Conservation (phyloP, 495 filamentous ascomycete species). For the Beverwykella pulmonaria region DNA sequence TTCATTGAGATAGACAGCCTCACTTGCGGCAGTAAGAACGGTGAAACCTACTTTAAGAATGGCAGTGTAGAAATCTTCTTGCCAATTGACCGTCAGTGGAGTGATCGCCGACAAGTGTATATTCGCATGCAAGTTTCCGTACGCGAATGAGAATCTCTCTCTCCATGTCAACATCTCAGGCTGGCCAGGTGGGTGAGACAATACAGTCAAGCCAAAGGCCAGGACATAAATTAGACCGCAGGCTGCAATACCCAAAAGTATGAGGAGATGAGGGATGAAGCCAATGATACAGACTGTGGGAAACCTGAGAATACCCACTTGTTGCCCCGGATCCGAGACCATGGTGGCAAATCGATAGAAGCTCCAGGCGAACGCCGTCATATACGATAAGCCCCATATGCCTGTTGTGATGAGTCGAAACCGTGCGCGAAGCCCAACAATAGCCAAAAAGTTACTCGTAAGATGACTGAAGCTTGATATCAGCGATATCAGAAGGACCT, state of each 20-base stretch:
- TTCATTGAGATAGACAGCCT: slow-evolving; percentile 95
- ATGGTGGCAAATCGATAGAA: slow-evolving; percentile 45
- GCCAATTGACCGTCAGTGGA: slow-evolving; percentile 69
- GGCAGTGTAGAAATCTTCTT: slow-evolving; percentile 94
- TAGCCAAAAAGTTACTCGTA: slow-evolving; percentile 78
- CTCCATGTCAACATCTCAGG: slow-evolving; percentile 47
- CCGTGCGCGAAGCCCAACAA: slow-evolving; percentile 74
- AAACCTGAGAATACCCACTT: slow-evolving; percentile 66
- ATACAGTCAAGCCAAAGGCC: slow-evolving; percentile 73
- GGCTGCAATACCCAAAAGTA: slow-evolving; percentile 72
- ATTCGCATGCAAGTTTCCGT: slow-evolving; percentile 89
- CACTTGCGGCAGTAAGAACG: slow-evolving; percentile 85
- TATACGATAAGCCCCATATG: slow-evolving; percentile 87
- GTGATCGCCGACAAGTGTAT: slow-evolving; percentile 68
- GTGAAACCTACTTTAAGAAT: slow-evolving; percentile 83
- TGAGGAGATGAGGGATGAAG: slow-evolving; percentile 88
- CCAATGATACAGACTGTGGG: slow-evolving; percentile 94
- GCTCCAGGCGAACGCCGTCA: slow-evolving; percentile 75
- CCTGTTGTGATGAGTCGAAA: slow-evolving; percentile 82
- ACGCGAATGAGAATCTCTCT: slow-evolving; percentile 64
- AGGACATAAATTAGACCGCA: slow-evolving; percentile 76
- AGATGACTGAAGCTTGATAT: slow-evolving; percentile 88
- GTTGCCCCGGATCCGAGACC: slow-evolving; percentile 26
- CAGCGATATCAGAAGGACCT: slow-evolving; percentile 81
- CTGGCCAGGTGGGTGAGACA: slow-evolving; percentile 61